Base-by-base conservation (phyloP, 805 yeast genomes). In the Yarrowia deformans region DNA sequence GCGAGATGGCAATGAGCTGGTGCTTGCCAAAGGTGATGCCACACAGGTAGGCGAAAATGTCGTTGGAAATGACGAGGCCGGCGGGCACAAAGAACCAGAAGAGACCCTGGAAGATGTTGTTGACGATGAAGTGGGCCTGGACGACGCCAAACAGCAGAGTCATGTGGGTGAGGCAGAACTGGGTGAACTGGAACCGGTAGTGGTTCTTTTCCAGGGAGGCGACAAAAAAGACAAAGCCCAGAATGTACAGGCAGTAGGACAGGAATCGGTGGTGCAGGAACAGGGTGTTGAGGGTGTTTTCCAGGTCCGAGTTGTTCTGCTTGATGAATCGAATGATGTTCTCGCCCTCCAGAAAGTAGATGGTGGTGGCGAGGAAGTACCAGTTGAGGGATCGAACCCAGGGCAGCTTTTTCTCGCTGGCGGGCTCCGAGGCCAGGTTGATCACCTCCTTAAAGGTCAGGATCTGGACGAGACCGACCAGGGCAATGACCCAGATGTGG, bases 1-100 rank as follows among this genome's bases (percentile, higher is more conserved):
- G 99, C 13, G 97, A 91, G 72, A 95, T 92, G 66, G 90, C 92
- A 74, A 95, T 91, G 75, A 95, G 85, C 76, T 91, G 97, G 46
- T 98, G 94, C 72, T 84, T 87, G 69, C 99, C 99, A 80, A 95
- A 92, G 1, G 98, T 91, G 73, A 95, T 95, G 56, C 99, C 99
- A 81, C 98, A 95, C 61, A 95, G 82, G 77, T 95, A 95, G 34
- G 99, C 99, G 83, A 92, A 93, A 68, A 94, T 93, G 77, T 95
- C 99, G 78, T 95, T 95, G 69, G 91, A 90, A 73, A 95, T 91
- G 63, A 95, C 99, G 75, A 94, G 83, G 1, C 95, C 89, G 71
- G 91, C 93, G 8, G 99, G 99, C 67, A 95, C 83, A 70, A 95
- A 81, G 79, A 95, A 91, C 99, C 99, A 95, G 76, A 93, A 89